Conservation (phyloP, 2,329 filamentous ascomycete genomes). For the Calonectria crousiana region DNA sequence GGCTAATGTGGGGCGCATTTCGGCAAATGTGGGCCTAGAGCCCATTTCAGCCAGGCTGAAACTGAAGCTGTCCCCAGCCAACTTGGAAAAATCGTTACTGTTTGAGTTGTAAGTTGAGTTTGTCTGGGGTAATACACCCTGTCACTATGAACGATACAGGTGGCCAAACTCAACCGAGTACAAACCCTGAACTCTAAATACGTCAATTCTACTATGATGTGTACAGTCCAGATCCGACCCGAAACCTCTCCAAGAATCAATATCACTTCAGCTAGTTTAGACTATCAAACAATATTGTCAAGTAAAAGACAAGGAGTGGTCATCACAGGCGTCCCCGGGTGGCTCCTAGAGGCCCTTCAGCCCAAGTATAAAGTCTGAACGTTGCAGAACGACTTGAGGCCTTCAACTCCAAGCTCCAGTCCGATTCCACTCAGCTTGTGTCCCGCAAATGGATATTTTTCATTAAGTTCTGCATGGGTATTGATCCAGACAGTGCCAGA, state of each 20-base stretch:
- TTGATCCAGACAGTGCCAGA: slow-evolving; percentile 15
- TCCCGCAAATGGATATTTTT: not conserved
- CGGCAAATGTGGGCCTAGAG: not conserved
- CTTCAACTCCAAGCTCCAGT: not conserved
- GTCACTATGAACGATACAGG: not conserved
- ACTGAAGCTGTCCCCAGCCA: no score
- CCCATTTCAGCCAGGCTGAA: not conserved
- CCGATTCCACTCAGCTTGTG: slow-evolving; percentile 11
- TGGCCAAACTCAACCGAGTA: not conserved
- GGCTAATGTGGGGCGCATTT: not conserved
- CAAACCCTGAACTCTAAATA: not conserved
- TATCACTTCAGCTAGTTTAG: no score
- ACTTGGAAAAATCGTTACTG: not conserved
- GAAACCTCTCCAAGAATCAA: not conserved
- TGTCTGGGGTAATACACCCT: not conserved
- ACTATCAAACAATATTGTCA: not conserved
- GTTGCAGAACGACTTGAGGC: not conserved
- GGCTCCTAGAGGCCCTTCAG: not conserved
- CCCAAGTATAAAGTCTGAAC: not conserved
- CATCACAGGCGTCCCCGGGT: no score
- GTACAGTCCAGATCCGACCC: no score
- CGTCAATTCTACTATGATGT: not conserved
- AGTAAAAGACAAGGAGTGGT: not conserved
- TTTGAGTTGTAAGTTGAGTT: not conserved
- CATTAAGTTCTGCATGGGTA: not conserved